These are phyloP conservation scores for Russula abietina DNA, from an alignment of 768 basidiomycete genomes.

Conservation along the genomic window DNA sequence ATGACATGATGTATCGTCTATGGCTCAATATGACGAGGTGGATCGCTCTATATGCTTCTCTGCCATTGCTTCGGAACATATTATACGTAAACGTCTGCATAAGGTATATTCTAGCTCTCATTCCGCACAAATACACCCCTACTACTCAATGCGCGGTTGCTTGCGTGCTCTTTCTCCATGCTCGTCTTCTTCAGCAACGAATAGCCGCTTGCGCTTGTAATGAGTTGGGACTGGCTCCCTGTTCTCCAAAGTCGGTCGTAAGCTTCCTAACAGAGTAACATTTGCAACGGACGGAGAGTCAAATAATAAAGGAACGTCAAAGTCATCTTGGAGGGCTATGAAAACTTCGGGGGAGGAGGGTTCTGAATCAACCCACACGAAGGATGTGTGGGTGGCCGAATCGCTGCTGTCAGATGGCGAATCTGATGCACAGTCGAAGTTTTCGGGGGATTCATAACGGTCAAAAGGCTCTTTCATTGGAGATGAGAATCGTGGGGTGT, in stretches of 20 bases:
- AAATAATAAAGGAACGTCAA: background rate
- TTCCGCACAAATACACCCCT: background rate
- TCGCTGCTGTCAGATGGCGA: conserved; percentile 5
- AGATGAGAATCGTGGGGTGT: background rate
- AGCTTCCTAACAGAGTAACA: background rate
- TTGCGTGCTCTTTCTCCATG: conserved; percentile 8
- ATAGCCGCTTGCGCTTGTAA: conserved; percentile 18
- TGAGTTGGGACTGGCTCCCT: background rate
- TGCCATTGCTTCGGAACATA: background rate
- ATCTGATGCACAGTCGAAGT: conserved; percentile 1
- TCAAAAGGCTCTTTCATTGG: background rate
- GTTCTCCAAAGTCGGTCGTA: background rate
- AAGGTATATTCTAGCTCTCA: background rate
- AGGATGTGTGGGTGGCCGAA: background rate
- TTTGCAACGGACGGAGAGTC: background rate
- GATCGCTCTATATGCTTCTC: background rate
- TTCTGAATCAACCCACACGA: conserved; percentile 4
- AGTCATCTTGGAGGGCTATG: background rate
- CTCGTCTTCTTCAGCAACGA: conserved; percentile 7
- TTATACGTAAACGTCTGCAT: conserved; percentile 4
- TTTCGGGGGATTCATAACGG: background rate
- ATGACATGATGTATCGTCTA: conserved; percentile 35
- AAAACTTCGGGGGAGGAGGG: background rate
- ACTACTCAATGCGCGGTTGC: conserved; percentile 1
- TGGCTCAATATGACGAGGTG: conserved; percentile 26